Base-by-base conservation (phyloP, 1,139 yeast species). In the Blastobotrys ciferrii region DNA sequence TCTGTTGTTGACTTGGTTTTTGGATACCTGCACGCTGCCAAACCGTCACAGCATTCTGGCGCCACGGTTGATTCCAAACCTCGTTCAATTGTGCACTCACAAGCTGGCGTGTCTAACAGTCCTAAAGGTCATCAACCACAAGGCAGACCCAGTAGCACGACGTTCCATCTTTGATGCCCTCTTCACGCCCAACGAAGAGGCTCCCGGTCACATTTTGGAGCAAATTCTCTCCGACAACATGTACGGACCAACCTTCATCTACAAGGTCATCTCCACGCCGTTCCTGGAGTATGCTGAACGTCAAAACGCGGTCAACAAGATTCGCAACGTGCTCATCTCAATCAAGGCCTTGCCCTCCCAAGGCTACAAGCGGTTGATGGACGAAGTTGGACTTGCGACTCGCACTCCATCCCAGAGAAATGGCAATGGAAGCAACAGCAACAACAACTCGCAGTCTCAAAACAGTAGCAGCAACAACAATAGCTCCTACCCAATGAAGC, bases 1-100 rank as follows among this genome's bases (percentile, higher is more conserved):
- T 1, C 72, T 92, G 56, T 75, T 94, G 57, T 78, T 92, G 49
- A 89, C 97, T 1, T 92, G 98, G 98, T 86, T 86, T 60, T 75
- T 92, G 64, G 98, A 92, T 64, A 87, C 96, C 1, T 91, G 91
- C 61, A 75, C 77, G 33, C 73, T 84, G 49, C 75, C 77, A 44
- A 80, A 82, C 55, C 74, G 84, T 47, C 82, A 80, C 62, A 61
- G 69, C 17, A 68, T 80, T 28, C 61, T 82, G 33, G 81, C 86
- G 0, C 77, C 80, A 32, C 76, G 77, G 59, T 71, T 88, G 50
- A 65, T 82, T 45, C 83, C 88, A 2, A 75, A 81, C 58, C 72
- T 89, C 59, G 81, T 75, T 9, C 75, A 74, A 40, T 72, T 87
- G 52, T 84, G 96, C 62, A 81, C 88, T 40, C 95, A 92, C 59